Evolutionary conservation across 1,284 basidiomycete species (phyloP).

Genomic region (Leccinum pachyderme): DNA sequence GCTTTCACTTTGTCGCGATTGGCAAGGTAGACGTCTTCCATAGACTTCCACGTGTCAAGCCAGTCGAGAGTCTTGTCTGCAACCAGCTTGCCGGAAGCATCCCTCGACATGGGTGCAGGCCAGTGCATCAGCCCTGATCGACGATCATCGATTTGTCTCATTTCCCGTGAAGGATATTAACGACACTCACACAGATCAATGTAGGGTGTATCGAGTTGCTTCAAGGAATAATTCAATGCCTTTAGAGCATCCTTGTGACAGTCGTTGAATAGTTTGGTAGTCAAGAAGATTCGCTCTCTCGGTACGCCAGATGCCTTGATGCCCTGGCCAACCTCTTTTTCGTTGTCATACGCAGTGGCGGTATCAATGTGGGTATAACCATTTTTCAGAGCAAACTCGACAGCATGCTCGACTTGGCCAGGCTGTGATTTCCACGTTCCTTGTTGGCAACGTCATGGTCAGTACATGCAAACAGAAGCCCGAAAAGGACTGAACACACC

Average conservation of each 20-base stretch:
- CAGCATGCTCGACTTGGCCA: slow-evolving; percentile 62
- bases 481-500: slow-evolving; percentile 48
- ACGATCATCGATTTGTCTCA: neutral
- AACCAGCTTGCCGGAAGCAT: slow-evolving; percentile 20
- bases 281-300: slow-evolving; percentile 59
- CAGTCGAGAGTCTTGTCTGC: slow-evolving; percentile 2
- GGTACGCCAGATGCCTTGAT: slow-evolving; percentile 68
- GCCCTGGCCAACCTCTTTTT: slow-evolving; percentile 72
- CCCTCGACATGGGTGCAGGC: slow-evolving; percentile 1
- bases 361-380: slow-evolving; percentile 80
- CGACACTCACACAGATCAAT: slow-evolving; percentile 1
- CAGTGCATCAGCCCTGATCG: slow-evolving; percentile 2
- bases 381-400: slow-evolving; percentile 66
- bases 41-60: slow-evolving; percentile 6
- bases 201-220: slow-evolving; percentile 2
- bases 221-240: slow-evolving; percentile 1
- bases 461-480: neutral
- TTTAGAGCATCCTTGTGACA: neutral
- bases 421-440: slow-evolving; percentile 77
- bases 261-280: slow-evolving; percentile 62
- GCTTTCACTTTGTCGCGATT: slow-evolving; percentile 54
- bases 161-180: neutral
- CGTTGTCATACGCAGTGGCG: slow-evolving; percentile 48
- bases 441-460: neutral
- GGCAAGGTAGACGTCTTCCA: slow-evolving; percentile 2